Evolutionary conservation across 768 basidiomycete genomes (phyloP), one percentile per base, ranked within the genome.

Genomic region (Suillus occidentalis): DNA sequence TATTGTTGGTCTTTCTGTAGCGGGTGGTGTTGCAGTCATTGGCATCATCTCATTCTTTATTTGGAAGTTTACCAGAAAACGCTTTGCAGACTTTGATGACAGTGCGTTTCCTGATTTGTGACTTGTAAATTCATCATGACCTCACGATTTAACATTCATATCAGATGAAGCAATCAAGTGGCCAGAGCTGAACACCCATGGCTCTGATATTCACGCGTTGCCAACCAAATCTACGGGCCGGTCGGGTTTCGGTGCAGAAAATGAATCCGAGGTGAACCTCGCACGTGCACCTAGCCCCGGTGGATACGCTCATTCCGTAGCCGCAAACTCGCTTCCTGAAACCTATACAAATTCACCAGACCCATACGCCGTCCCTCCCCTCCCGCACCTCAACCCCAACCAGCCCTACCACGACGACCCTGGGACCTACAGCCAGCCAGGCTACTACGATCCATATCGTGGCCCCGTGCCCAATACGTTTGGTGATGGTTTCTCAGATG

Each of bases 61-160:
- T 43, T 95, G 94, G 93, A 95, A 95, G 76, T 86, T 93, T 72
- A 91, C 90, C 3, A 83, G 89, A 71, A 95, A 94, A 74, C 88
- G 89, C 64, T 87, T 88, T 72, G 67, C 80, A 31, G 86, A 89
- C 70, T 92, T 91, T 71, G 90, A 94, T 71, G 90, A 92, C 78
- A 87, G 92, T 92, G 75, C 70, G 90, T 85, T 45, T 67, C 64
- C 36, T 52, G 60, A 68, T 64, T 68, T 59, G 39, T 65, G 65
- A 69, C 1, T 25, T 63, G 66, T 66, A 16, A 50, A 37, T 22
- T 25, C 66, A 60, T 66, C 61, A 60, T 10, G 31, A 61, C 18
- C 40, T 42, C 40, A 37, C 59, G 36, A 39, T 49, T 16, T 39
- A 25, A 59, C 14, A 36, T 60, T 12, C 66, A 45, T 52, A 55